Evolutionary conservation across 345 rosid genomes (phyloP), one percentile per base, ranked within the genome.

Genomic region (Gossypium rotundifolium): DNA sequence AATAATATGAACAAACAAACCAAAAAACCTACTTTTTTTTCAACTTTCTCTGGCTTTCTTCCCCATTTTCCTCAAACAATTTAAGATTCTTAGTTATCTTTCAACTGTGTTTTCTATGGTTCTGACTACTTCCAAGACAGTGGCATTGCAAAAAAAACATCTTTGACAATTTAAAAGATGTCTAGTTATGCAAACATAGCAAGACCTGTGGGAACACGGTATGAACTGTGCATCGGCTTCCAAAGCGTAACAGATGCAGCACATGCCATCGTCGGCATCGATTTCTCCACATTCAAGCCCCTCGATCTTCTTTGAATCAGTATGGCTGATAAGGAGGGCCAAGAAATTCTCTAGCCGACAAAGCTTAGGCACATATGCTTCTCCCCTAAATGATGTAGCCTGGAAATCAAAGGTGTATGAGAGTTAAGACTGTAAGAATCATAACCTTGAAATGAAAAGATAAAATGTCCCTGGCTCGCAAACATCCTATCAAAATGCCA

Each of bases 141-240:
- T 87, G 25, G 93, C 96, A 46, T 93, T 91, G 92, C 99, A 95
- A 70, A 95, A 93, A 87, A 92, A 95, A 78, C 99, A 95, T 83
- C 98, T 87, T 79, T 88, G 85, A 76, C 97, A 91, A 27, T 95
- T 95, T 20, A 91, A 84, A 74, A 89, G 97, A 83, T 95, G 99
- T 69, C 99, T 88, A n/a, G 88, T 88, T 80, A 92, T 93, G 92
- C 99, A 95, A 25, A 96, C 94, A 65, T 88, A 86, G 81, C 99
- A 95, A 11, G 98, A 95, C 29, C 77, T 84, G 75, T 95, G 98
- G 11, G 88, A 88, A 83, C 99, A 95, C 3, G 99, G 97, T 11
- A 78, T 82, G 48, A 95, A 87, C 84, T 79, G 70, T 13, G 96
- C 92, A 78, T 93, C 89, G 12, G 92, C 91, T 65, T 85, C 84